Base-by-base conservation (phyloP, 129 eudicot species). In the Centaurea solstitialis region DNA sequence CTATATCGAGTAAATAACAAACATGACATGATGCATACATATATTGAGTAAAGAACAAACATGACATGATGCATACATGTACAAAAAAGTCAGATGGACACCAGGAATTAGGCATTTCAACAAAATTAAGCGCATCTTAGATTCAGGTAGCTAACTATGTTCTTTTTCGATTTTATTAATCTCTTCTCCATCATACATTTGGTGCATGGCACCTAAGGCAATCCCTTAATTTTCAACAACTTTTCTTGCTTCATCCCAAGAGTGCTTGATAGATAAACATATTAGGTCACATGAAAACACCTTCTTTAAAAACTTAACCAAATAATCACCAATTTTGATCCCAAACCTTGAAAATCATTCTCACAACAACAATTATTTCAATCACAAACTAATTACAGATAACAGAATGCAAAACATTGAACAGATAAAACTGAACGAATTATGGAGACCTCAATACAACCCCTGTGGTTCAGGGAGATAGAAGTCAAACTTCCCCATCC, bases 241-340 rank as follows among this genome's bases (percentile, higher is more conserved):
- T 64, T 64, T 64, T 57, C 15, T 64, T 22, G 21, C 21, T 20
- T 20, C 68, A 61, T 18, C 68, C 24, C 72, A 76, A 23, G 23
- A 64, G 30, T 67, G 18, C 67, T 24, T 12, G 12, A 77, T 7
- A 68, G 4, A 13, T 15, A 26, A 17, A 41, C 73, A 75, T 59
- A 12, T 37, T 37, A 37, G 59, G 22, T 3, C 80, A 18, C 59
- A 67, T n/a, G 33, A n/a, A 28, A 45, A 59, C 13, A 68, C 24
- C 73, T 39, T 77, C 64, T 38, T 77, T 77, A 22, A 22, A 18
- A 39, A 65, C 24, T 12, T 39, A 23, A 64, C 64, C 62, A 40
- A 61, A 76, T n/a, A 37, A 37, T 59, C 79, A 76, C 43, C 65
- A 15, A 68, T 78, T 43, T 20, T 13, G 30, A 68, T 6, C 23